These are phyloP conservation scores for Boletus hoseneyae DNA, from an alignment of 1,284 basidiomycete species.

Conservation along the genomic window DNA sequence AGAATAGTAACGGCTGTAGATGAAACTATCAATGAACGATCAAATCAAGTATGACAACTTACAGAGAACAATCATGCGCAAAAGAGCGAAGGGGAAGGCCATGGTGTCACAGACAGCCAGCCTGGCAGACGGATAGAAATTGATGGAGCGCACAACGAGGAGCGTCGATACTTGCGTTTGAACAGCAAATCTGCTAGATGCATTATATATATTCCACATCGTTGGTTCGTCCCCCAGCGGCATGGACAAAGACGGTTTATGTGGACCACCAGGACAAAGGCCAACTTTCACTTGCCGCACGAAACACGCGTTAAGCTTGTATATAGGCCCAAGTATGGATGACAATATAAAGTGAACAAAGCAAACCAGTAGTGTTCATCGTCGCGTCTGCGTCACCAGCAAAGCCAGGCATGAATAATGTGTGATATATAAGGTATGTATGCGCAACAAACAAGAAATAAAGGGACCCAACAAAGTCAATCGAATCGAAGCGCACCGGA, in stretches of 20 bases:
- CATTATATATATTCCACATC: conserved; percentile 17
- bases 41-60: conserved; percentile 3
- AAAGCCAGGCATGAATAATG: background rate
- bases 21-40: conserved; percentile 1
- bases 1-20: conserved; percentile 19
- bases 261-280: conserved; percentile 19
- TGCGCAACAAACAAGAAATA: background rate
- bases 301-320: background rate
- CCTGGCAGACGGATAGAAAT: background rate
- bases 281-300: background rate
- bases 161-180: background rate
- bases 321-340: too few species aligned
- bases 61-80: conserved; percentile 22
- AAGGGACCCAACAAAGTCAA: conserved; percentile 3
- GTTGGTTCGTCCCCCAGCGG: background rate
- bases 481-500: background rate
- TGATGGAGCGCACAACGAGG: conserved; percentile 5
- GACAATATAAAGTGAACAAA: background rate
- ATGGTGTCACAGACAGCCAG: conserved; percentile 28
- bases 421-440: conserved; percentile 10
- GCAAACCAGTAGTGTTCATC: background rate
- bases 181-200: background rate
- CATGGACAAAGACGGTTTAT: conserved; percentile 12
- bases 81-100: conserved; percentile 26
- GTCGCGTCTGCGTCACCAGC: background rate